phyloP scores from a whole-genome alignment of 2,329 filamentous ascomycete species.

The Macrophomina tecta region DNA sequence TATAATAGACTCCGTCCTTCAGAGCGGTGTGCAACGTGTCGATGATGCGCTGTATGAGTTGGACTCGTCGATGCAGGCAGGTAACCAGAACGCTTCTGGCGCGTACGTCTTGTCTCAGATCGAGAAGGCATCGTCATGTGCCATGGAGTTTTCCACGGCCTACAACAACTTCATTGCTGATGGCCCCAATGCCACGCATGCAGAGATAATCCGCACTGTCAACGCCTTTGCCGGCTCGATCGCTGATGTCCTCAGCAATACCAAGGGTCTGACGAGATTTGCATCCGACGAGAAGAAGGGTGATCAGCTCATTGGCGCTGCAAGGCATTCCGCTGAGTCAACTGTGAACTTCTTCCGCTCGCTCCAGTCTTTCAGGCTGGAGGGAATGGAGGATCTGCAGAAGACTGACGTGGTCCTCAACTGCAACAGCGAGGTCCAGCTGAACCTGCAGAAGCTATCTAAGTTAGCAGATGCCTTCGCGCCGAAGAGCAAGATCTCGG shows the following conservation, averaged over 20 bases:
- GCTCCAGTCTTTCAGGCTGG: constrained; percentile 90
- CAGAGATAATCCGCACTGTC: constrained; percentile 90
- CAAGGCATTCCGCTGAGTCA: constrained; percentile 81
- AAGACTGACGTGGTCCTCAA: constrained; percentile 98
- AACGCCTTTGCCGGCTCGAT: constrained; percentile 89
- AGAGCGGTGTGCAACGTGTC: constrained; percentile 89
- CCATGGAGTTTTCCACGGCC: constrained; percentile 95
- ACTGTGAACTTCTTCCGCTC: constrained; percentile 95
- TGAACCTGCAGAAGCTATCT: constrained; percentile 90
- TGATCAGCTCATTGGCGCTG: constrained; percentile 81
- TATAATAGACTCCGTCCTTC: constrained; percentile 94
- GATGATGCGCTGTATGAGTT: constrained; percentile 97
- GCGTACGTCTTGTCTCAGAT: constrained; percentile 95
- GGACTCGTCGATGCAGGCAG: constrained; percentile 96
- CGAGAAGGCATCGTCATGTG: constrained; percentile 91
- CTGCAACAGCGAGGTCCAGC: constrained; percentile 94
- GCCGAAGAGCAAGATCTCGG: constrained; percentile 82
- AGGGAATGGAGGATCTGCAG: constrained; percentile 86
- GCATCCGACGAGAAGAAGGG: constrained; percentile 95
- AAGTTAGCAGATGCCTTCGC: constrained; percentile 92
- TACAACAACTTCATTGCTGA: constrained; percentile 99
- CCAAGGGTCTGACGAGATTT: constrained; percentile 91
- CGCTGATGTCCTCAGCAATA: constrained; percentile 93
- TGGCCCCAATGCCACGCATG: constrained; percentile 86
- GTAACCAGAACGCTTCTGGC: constrained; percentile 96